These are phyloP conservation scores for Buddleja alternifolia DNA, from an alignment of 257 asterid genomes.

Conservation along the genomic window DNA sequence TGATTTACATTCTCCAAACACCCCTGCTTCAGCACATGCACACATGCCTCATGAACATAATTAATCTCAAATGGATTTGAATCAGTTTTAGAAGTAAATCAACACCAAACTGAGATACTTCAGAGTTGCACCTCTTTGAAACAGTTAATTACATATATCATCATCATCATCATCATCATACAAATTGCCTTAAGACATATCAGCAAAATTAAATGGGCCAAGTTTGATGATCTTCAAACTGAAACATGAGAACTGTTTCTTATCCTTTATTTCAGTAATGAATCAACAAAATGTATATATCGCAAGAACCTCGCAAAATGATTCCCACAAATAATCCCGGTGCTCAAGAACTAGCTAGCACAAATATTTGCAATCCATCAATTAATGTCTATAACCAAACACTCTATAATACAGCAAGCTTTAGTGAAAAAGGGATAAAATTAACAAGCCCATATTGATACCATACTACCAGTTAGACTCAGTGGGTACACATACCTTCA, in stretches of 20 bases:
- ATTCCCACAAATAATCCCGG: not conserved
- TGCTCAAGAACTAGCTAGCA: conserved; percentile 2
- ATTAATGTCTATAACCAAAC: not conserved
- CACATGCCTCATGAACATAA: too few relatives aligned
- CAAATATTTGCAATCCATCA: not conserved
- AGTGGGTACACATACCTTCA: conserved; percentile 39
- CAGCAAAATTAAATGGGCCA: not conserved
- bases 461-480: not conserved
- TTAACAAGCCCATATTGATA: not conserved
- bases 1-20: not conserved
- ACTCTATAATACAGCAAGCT: not conserved
- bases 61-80: too few relatives aligned
- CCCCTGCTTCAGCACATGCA: not conserved
- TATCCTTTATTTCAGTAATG: not conserved
- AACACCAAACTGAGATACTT: not conserved
- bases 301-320: conserved; percentile 8
- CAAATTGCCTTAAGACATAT: not conserved
- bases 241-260: not conserved
- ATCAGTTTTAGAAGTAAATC: not conserved
- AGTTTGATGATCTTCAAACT: not conserved
- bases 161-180: not conserved
- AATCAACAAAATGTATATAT: too few relatives aligned
- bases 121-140: not conserved
- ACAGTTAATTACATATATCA: not conserved
- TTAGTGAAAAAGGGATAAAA: not conserved